Percentiles rank a stretch among this genome's conserved stretches.
These are phyloP conservation scores for Colletotrichum eleusines DNA, from an alignment of 2,329 filamentous ascomycete species.

Conservation along the genomic window DNA sequence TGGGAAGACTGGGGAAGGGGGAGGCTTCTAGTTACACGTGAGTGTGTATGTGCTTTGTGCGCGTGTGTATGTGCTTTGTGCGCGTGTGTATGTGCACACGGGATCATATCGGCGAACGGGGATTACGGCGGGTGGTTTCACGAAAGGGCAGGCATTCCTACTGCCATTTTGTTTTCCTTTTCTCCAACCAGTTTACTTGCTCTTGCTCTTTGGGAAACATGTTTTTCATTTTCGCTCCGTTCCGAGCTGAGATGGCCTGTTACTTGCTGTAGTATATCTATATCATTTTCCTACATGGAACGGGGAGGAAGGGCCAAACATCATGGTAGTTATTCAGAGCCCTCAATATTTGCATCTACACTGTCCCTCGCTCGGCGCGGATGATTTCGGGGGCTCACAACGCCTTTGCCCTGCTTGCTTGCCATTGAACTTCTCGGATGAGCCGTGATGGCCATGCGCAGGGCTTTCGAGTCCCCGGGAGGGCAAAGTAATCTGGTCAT, in stretches of 20 bases:
- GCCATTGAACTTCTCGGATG: neutral
- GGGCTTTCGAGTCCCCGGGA: no score
- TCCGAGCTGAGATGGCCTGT: neutral
- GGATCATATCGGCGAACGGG: conserved; percentile 26
- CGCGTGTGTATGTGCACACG: neutral
- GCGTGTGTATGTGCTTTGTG: conserved; percentile 2
- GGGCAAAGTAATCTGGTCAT: no score
- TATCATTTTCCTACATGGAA: neutral
- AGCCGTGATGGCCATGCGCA: neutral
- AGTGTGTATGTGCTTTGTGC: conserved; percentile 14
- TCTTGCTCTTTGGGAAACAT: conserved; percentile 15
- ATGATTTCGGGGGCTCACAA: neutral
- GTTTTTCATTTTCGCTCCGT: neutral
- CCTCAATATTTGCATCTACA: neutral
- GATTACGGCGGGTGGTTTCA: conserved; percentile 19
- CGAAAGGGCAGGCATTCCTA: conserved; percentile 5
- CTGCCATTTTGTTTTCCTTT: conserved; percentile 16
- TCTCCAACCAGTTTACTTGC: conserved; percentile 19
- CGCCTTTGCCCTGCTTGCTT: no score
- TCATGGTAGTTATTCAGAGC: neutral
- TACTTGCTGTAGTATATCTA: conserved; percentile 6
- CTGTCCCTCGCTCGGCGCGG: neutral
- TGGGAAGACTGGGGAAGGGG: neutral
- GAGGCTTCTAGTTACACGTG: neutral
- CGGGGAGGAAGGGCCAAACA: neutral